Percentiles rank a stretch among this genome's conserved stretches.
Conservation (phyloP, 495 filamentous ascomycete species). For the Oleoguttula mirabilis region DNA sequence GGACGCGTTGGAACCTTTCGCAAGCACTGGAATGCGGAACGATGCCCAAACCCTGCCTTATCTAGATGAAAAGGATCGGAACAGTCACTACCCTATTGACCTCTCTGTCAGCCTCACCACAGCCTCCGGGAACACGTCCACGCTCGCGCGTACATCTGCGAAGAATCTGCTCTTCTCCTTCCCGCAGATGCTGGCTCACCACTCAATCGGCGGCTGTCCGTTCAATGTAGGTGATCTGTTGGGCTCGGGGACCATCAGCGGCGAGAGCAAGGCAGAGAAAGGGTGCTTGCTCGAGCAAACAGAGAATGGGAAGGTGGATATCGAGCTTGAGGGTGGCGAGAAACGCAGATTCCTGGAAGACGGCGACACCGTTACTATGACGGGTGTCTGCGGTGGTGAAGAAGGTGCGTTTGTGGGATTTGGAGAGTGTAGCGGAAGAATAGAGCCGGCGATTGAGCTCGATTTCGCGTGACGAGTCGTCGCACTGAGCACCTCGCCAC, state of each 20-base stretch:
- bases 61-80: constrained; percentile 49
- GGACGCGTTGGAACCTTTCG: constrained; percentile 69
- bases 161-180: constrained; percentile 80
- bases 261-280: constrained; percentile 44
- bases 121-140: constrained; percentile 46
- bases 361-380: constrained; percentile 64
- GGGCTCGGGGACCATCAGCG: constrained; percentile 83
- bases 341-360: constrained; percentile 70
- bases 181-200: constrained; percentile 88
- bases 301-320: constrained; percentile 52
- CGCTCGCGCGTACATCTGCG: constrained; percentile 51
- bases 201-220: constrained; percentile 75
- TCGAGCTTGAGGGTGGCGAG: constrained; percentile 56
- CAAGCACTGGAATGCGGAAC: constrained; percentile 48
- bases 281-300: constrained; percentile 79
- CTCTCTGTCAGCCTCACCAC: constrained; percentile 64
- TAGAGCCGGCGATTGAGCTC: constrained; percentile 27
- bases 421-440: constrained; percentile 31
- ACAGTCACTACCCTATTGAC: constrained; percentile 60
- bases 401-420: constrained; percentile 33
- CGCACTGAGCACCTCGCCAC: too few species aligned
- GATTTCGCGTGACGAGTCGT: too few species aligned
- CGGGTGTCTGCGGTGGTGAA: constrained; percentile 49
- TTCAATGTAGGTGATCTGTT: constrained; percentile 73
- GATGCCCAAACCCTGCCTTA: constrained; percentile 54